A percentile compares a stretch with the other conserved stretches of the same genome.
These are phyloP conservation scores for Fusarium torreyae DNA, from an alignment of 2,329 filamentous ascomycete species.

Conservation along the genomic window DNA sequence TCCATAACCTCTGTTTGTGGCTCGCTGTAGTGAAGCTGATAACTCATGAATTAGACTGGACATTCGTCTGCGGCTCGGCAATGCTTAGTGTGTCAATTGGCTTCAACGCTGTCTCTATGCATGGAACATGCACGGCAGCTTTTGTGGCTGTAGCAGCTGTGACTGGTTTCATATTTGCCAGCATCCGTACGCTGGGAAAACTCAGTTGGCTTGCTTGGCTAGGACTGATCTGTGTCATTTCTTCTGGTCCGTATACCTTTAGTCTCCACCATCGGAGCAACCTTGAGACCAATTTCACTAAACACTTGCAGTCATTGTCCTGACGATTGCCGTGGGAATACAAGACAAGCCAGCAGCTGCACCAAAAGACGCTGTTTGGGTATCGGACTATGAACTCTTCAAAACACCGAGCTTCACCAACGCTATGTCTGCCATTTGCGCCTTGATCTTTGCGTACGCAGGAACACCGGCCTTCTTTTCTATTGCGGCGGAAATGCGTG, in stretches of 20 bases:
- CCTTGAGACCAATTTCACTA: not conserved
- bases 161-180: constrained; percentile 50
- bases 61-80: constrained; percentile 22
- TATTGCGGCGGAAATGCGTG: constrained; percentile 53
- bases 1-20: not conserved
- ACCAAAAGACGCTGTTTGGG: constrained; percentile 20
- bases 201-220: constrained; percentile 54
- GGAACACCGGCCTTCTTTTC: constrained; percentile 55
- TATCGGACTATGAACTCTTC: constrained; percentile 19
- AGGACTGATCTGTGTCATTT: constrained; percentile 22
- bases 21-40: no score
- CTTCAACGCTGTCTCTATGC: constrained; percentile 57
- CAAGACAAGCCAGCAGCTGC: constrained; percentile 36
- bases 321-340: constrained; percentile 44
- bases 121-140: constrained; percentile 57
- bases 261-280: no score
- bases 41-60: not conserved
- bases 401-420: constrained; percentile 29
- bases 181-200: constrained; percentile 52
- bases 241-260: not conserved
- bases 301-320: constrained; percentile 20
- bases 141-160: constrained; percentile 56
- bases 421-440: constrained; percentile 49
- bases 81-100: constrained; percentile 55
- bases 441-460: constrained; percentile 56